These are phyloP conservation scores for Colletotrichum tabaci DNA, from an alignment of 2,329 filamentous ascomycete species.

Conservation along the genomic window DNA sequence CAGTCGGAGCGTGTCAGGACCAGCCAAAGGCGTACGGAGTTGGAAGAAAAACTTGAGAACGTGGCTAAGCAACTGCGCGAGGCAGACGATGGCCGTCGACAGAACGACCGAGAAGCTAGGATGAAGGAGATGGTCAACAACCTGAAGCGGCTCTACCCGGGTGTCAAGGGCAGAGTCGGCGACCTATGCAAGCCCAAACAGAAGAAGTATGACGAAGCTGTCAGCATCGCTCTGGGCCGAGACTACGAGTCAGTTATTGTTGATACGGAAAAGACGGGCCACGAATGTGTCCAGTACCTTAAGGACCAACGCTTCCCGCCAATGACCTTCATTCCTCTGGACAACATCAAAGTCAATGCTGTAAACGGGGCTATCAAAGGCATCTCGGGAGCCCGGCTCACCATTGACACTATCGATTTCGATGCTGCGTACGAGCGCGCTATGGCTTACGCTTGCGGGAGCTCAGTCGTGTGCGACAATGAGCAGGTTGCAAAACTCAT, in stretches of 20 bases:
- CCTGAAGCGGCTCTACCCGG: constrained; percentile 91
- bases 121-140: constrained; percentile 88
- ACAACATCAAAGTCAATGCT: constrained; percentile 96
- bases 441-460: constrained; percentile 95
- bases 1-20: constrained; percentile 87
- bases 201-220: constrained; percentile 95
- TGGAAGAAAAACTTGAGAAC: constrained; percentile 92
- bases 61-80: constrained; percentile 85
- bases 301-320: constrained; percentile 90
- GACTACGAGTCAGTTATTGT: constrained; percentile 97
- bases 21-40: constrained; percentile 86
- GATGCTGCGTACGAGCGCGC: constrained; percentile 90
- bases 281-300: constrained; percentile 94
- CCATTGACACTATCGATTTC: constrained; percentile 96
- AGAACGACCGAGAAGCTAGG: constrained; percentile 84
- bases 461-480: constrained; percentile 93
- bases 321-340: constrained; percentile 94
- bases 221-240: constrained; percentile 90
- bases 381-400: constrained; percentile 86
- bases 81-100: constrained; percentile 86
- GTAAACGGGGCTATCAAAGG: constrained; percentile 93
- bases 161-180: constrained; percentile 90
- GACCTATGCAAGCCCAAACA: constrained; percentile 96
- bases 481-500: constrained; percentile 90
- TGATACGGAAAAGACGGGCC: constrained; percentile 93